phyloP scores from a whole-genome alignment of 192 early-diverging fungal genomes.

The Diversispora eburnea region DNA sequence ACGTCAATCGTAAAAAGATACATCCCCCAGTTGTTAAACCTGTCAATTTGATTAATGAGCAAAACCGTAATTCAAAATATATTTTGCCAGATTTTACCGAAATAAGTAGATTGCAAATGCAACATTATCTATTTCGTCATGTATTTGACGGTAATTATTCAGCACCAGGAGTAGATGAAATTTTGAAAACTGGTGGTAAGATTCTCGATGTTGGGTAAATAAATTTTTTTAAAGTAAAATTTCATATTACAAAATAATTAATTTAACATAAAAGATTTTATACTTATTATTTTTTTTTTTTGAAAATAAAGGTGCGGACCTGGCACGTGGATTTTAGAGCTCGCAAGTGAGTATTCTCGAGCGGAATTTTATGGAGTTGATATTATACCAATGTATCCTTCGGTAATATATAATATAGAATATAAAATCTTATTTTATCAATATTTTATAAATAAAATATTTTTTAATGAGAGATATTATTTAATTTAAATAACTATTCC shows the following conservation, averaged over 20 bases:
- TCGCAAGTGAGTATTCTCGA: neutral
- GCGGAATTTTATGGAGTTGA: constrained; percentile 22
- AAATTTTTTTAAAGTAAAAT: too few relatives aligned
- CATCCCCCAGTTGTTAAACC: too few relatives aligned
- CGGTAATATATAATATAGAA: too few relatives aligned
- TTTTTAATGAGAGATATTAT: too few relatives aligned
- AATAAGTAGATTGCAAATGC: constrained; percentile 16
- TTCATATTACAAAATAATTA: neutral
- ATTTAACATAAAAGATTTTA: neutral
- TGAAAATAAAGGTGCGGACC: neutral
- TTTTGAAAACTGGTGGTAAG: constrained; percentile 15
- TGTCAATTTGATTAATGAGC: too few relatives aligned
- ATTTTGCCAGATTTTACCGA: neutral
- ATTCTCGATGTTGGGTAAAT: constrained; percentile 35
- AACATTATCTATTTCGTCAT: constrained; percentile 14
- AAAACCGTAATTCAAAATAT: neutral
- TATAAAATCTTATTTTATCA: too few relatives aligned
- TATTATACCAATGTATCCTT: constrained; percentile 16
- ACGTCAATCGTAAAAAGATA: too few relatives aligned
- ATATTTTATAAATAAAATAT: too few relatives aligned
- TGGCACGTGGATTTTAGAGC: constrained; percentile 5
- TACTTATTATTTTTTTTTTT: neutral
- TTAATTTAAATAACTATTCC: too few relatives aligned
- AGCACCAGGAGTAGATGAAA: constrained; percentile 23
- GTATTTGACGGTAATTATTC: constrained; percentile 24